Evolutionary conservation across 73 alveolate genomes (phyloP).

Genomic region (Uronychia setigera): DNA sequence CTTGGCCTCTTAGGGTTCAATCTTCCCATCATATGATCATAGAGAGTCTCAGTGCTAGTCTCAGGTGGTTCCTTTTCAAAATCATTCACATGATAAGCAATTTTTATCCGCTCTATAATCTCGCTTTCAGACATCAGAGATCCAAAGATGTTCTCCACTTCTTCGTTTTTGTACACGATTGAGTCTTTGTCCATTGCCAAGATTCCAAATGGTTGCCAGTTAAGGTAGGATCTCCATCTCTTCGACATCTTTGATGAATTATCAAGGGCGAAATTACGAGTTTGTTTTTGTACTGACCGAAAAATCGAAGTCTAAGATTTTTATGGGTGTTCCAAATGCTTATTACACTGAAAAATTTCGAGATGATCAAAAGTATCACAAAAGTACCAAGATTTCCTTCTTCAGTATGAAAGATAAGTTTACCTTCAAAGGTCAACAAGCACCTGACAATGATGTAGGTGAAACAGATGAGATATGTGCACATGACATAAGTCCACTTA

Average conservation of each 20-base stretch:
- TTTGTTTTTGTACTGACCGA: neutral
- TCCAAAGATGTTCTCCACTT: neutral
- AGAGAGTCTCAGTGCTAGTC: neutral
- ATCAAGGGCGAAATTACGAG: neutral
- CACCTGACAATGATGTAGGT: neutral
- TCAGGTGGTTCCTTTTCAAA: neutral
- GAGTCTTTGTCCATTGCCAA: neutral
- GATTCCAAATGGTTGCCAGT: neutral
- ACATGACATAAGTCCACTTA: neutral
- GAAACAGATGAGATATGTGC: neutral
- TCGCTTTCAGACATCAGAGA: neutral
- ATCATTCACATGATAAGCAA: neutral
- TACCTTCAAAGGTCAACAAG: neutral
- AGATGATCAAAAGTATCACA: neutral
- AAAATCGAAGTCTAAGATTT: neutral
- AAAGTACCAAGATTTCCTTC: neutral
- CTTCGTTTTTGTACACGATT: neutral
- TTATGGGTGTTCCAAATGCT: neutral
- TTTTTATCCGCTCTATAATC: neutral
- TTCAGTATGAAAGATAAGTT: neutral
- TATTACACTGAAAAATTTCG: neutral
- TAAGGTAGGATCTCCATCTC: neutral
- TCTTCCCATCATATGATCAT: neutral
- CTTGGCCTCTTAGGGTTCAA: neutral
- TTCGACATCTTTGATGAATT: neutral